A percentile compares a stretch with the other conserved stretches of the same genome.
phyloP scores from a whole-genome alignment of 441 rosid species.

The Adansonia rubrostipa region DNA sequence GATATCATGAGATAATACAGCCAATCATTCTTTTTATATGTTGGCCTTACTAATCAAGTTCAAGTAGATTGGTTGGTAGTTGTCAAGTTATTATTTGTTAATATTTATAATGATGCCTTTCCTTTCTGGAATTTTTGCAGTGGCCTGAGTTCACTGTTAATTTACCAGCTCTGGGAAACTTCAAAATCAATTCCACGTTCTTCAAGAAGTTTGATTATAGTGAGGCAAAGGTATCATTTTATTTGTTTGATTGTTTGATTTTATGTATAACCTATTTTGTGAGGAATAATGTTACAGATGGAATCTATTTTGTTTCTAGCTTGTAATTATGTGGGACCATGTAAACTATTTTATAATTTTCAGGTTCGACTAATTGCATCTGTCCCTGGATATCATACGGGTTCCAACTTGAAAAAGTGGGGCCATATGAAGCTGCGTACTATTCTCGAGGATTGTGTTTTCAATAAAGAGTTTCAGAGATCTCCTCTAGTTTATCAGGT shows the following conservation, averaged over 20 bases:
- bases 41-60: slow-evolving; percentile 5
- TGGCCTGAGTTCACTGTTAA: slow-evolving; percentile 79
- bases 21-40: neutral
- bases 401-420: slow-evolving; percentile 78
- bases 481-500: slow-evolving; percentile 95
- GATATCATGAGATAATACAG: neutral
- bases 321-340: slow-evolving; percentile 2
- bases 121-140: slow-evolving; percentile 38
- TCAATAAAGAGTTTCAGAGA: slow-evolving; percentile 69
- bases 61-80: neutral
- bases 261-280: neutral
- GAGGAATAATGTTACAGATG: slow-evolving; percentile 6
- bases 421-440: slow-evolving; percentile 87
- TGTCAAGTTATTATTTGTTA: slow-evolving; percentile 5
- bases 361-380: slow-evolving; percentile 87
- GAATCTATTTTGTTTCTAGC: slow-evolving; percentile 10
- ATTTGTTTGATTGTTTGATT: slow-evolving; percentile 13
- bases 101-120: slow-evolving; percentile 1
- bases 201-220: slow-evolving; percentile 85
- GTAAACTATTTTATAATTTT: slow-evolving; percentile 22
- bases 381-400: slow-evolving; percentile 93
- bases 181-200: slow-evolving; percentile 69
- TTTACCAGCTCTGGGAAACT: slow-evolving; percentile 60
- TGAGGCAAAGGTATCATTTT: slow-evolving; percentile 56
- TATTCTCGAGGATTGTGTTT: slow-evolving; percentile 72